These are phyloP conservation scores for Carex scoparia DNA, from an alignment of 176 grass and related monocot genomes.

Conservation along the genomic window DNA sequence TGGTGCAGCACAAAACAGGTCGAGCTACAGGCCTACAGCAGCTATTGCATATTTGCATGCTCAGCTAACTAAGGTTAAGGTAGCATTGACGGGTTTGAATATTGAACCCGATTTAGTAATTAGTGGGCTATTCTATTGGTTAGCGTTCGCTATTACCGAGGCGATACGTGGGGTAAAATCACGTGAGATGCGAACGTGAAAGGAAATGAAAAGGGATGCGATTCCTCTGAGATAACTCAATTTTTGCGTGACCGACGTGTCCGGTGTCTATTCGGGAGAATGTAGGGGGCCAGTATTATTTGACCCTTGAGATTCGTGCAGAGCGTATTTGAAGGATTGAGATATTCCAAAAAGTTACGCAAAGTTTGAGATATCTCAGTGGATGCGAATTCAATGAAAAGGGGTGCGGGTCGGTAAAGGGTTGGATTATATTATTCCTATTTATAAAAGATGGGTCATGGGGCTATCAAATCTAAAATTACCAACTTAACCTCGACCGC, in stretches of 20 bases:
- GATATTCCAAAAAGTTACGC: too few species aligned
- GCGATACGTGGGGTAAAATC: background rate
- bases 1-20: background rate
- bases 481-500: background rate
- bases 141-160: background rate
- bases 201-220: background rate
- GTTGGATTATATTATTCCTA: slow-evolving; percentile 5
- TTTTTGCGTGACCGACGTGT: too few species aligned
- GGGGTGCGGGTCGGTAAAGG: background rate
- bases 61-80: background rate
- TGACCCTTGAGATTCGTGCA: too few species aligned
- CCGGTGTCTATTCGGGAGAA: too few species aligned
- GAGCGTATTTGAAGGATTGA: too few species aligned
- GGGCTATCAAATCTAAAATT: background rate
- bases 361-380: too few species aligned
- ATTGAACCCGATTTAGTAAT: background rate
- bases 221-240: too few species aligned
- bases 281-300: too few species aligned
- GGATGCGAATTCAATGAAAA: background rate
- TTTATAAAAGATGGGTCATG: background rate
- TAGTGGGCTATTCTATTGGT: background rate
- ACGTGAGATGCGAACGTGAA: background rate
- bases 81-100: background rate
- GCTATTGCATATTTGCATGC: background rate
- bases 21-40: background rate